These are phyloP conservation scores for Cinnamomum chago DNA, from an alignment of 164 flowering plant genomes.

Conservation along the genomic window DNA sequence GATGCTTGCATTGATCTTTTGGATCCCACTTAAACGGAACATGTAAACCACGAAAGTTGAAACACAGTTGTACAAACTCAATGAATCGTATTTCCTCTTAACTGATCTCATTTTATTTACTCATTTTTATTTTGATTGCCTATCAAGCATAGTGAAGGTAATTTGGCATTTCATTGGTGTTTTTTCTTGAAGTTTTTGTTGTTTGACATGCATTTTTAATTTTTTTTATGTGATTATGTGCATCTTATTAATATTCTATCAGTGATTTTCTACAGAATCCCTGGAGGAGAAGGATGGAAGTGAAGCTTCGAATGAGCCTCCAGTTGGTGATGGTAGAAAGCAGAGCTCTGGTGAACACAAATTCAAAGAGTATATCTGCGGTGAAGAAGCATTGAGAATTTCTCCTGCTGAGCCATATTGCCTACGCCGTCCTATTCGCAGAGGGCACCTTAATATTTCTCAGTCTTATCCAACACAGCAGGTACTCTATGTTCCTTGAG, in stretches of 20 bases:
- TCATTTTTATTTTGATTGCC: neutral
- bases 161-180: neutral
- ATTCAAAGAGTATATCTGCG: constrained; percentile 61
- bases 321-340: constrained; percentile 32
- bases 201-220: neutral
- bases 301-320: constrained; percentile 32
- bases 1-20: neutral
- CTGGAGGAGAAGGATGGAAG: constrained; percentile 22
- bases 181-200: neutral
- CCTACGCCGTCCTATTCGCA: constrained; percentile 78
- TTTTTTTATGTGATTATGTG: neutral
- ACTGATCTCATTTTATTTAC: neutral
- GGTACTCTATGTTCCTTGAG: constrained; percentile 32
- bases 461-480: constrained; percentile 81
- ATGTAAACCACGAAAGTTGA: neutral
- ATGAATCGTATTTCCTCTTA: neutral
- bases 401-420: constrained; percentile 82
- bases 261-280: constrained; percentile 32
- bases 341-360: constrained; percentile 27
- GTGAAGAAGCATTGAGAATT: constrained; percentile 82
- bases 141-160: neutral
- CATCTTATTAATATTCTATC: neutral
- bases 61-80: neutral
- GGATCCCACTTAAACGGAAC: neutral
- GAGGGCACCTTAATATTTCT: constrained; percentile 95